These are phyloP conservation scores for Phytophthora europaea DNA, from an alignment of 352 stramenopile species.

Conservation along the genomic window DNA sequence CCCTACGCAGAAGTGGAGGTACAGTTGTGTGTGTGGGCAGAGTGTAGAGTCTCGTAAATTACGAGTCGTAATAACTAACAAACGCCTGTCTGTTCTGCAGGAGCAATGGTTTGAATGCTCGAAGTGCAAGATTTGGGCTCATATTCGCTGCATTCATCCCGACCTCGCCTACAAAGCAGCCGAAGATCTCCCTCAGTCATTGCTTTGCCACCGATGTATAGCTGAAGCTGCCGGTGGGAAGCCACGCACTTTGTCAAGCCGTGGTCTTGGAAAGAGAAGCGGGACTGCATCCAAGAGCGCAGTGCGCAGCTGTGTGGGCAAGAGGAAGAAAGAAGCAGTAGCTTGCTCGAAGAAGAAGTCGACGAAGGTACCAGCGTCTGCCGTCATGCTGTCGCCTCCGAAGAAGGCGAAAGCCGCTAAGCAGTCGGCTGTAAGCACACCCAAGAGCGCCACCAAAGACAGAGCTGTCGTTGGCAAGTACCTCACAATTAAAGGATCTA, in stretches of 20 bases:
- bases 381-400: slow-evolving; percentile 28
- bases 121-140: slow-evolving; percentile 79
- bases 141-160: slow-evolving; percentile 75
- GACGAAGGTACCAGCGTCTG: slow-evolving; percentile 23
- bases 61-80: slow-evolving; percentile 3
- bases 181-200: slow-evolving; percentile 55
- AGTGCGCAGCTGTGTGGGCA: slow-evolving; percentile 27
- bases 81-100: slow-evolving; percentile 33
- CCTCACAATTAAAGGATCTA: slow-evolving; percentile 71
- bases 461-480: slow-evolving; percentile 45
- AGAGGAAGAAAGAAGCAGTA: slow-evolving; percentile 37
- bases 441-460: slow-evolving; percentile 40
- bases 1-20: slow-evolving; percentile 64
- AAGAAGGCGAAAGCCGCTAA: slow-evolving; percentile 33
- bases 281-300: slow-evolving; percentile 34
- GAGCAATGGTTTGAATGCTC: slow-evolving; percentile 89
- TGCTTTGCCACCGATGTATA: slow-evolving; percentile 69
- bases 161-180: slow-evolving; percentile 43
- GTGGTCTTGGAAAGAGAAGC: slow-evolving; percentile 41
- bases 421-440: slow-evolving; percentile 20
- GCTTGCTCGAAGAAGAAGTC: slow-evolving; percentile 25
- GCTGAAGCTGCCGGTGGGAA: slow-evolving; percentile 16
- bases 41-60: not conserved
- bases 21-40: not conserved
- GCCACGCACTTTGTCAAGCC: slow-evolving; percentile 27